phyloP scores from a whole-genome alignment of 108 stramenopile genomes.

The Nitzschia inconspicua region DNA sequence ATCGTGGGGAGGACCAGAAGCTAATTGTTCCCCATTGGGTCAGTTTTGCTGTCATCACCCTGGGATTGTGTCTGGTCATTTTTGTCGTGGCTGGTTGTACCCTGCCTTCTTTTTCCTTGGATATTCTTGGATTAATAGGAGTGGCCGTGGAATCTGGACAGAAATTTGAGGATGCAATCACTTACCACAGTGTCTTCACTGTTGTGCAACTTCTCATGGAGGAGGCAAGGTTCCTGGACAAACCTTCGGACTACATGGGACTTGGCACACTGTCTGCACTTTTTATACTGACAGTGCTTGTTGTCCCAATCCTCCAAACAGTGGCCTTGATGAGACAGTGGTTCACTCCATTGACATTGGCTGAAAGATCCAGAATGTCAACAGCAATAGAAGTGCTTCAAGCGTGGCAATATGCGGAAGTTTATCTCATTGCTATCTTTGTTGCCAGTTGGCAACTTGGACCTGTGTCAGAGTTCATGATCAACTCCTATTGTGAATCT shows the following conservation, averaged over 20 bases:
- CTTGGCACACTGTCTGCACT: slow-evolving; percentile 54
- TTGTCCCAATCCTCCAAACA: slow-evolving; percentile 70
- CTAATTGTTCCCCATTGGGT: slow-evolving; percentile 36
- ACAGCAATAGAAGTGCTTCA: slow-evolving; percentile 49
- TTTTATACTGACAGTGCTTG: slow-evolving; percentile 53
- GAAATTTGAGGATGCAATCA: slow-evolving; percentile 51
- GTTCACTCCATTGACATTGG: slow-evolving; percentile 55
- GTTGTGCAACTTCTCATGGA: slow-evolving; percentile 60
- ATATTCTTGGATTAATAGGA: slow-evolving; percentile 68
- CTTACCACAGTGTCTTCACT: slow-evolving; percentile 56
- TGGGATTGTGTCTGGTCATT: slow-evolving; percentile 19
- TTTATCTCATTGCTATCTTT: slow-evolving; percentile 65
- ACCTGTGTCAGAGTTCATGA: slow-evolving; percentile 63
- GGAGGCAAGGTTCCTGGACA: slow-evolving; percentile 54
- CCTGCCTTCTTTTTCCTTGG: slow-evolving; percentile 60
- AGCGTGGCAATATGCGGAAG: slow-evolving; percentile 87
- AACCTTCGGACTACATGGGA: slow-evolving; percentile 47
- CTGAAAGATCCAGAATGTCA: slow-evolving; percentile 13
- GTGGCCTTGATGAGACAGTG: slow-evolving; percentile 45
- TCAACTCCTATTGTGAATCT: slow-evolving; percentile 63
- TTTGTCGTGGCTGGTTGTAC: slow-evolving; percentile 58
- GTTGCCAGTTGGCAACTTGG: slow-evolving; percentile 79
- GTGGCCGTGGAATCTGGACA: slow-evolving; percentile 72
- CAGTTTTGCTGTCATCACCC: slow-evolving; percentile 14
- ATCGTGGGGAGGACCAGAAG: slow-evolving; percentile 38